Base-by-base conservation (phyloP, 2,329 filamentous ascomycete species). In the Thelonectria olida region DNA sequence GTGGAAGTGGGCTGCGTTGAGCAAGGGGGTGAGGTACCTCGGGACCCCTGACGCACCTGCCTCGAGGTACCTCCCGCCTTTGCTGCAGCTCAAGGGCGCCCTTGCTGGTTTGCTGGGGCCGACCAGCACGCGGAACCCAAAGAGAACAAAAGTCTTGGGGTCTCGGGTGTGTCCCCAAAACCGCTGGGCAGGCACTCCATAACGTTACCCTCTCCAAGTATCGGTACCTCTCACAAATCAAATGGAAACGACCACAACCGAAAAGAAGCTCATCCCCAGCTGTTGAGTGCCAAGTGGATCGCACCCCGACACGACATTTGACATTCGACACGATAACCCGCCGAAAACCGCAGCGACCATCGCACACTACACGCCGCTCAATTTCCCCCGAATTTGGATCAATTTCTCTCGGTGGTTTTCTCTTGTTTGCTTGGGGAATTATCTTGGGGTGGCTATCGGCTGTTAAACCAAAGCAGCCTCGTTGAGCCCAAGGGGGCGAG, bases 271-370 rank as follows among this genome's bases (percentile, higher is more conserved):
- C 50, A 47, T 51, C 61, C 54, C 67, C 62, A 71, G 68, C 68
- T 71, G 68, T 71, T 71, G 68, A 71, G 68, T 62, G 67, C 67
- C 55, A 54, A 64, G 68, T 71, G 68, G 68, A 68, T 61, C 66
- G 62, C 48, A 28, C 36, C 58, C 41, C 50, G 51, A 67, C 53
- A 51, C 54, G 63, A 70, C 66, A 65, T 66, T 68, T 64, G 66
- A 67, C 59, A 58, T 49, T 61, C 55, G 50, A 48, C 50, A 55
- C 56, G 34, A 28, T 34, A 49, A 15, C 48, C 52, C 66, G 66
- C 68, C 64, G 68, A 69, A 69, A 67, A 63, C 61, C 66, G 65
- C 67, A 66, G 58, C 50, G 39, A 47, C 50, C 47, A 54, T 66
- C 49, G 48, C 54, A 58, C 65, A 44, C 52, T 64, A 61, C 52